phyloP scores from a whole-genome alignment of 2,329 filamentous ascomycete genomes.

The Claviceps arundinis region DNA sequence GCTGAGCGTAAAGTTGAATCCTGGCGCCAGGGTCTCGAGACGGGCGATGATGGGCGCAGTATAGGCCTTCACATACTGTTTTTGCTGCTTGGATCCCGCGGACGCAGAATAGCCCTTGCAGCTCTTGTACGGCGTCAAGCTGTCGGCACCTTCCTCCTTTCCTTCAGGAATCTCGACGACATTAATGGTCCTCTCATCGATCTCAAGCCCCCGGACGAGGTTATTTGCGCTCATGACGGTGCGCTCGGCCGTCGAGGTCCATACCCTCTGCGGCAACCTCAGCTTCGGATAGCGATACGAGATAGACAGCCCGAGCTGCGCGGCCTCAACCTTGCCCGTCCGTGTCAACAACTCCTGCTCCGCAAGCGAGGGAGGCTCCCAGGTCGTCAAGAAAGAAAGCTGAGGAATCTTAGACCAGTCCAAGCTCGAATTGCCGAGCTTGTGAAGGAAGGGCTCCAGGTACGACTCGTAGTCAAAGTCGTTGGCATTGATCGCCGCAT shows the following conservation, averaged over 20 bases:
- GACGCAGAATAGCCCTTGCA: conserved; percentile 50
- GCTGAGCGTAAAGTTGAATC: conserved; percentile 48
- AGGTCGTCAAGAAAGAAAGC: conserved; percentile 42
- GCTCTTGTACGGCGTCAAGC: conserved; percentile 49
- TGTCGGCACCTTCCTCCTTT: conserved; percentile 42
- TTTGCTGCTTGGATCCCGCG: conserved; percentile 40
- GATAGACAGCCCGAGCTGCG: conserved; percentile 44
- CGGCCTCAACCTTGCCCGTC: conserved; percentile 46
- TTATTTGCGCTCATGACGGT: conserved; percentile 44
- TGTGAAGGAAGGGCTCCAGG: conserved; percentile 42
- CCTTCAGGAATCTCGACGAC: conserved; percentile 43
- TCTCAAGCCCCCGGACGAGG: conserved; percentile 43
- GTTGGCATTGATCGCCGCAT: conserved; percentile 47
- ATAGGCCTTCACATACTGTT: conserved; percentile 38
- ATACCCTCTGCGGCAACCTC: conserved; percentile 39
- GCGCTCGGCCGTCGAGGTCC: conserved; percentile 50
- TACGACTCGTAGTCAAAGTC: conserved; percentile 45
- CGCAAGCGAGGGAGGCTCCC: conserved; percentile 42
- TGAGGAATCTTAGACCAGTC: conserved; percentile 43
- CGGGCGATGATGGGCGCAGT: conserved; percentile 47
- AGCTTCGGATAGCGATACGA: conserved; percentile 41
- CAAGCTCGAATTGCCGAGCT: conserved; percentile 44
- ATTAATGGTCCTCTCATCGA: conserved; percentile 37
- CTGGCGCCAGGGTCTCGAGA: conserved; percentile 35
- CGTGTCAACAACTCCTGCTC: conserved; percentile 47